Conservation (phyloP, 306 rosid genomes). For the Glycine soja region DNA sequence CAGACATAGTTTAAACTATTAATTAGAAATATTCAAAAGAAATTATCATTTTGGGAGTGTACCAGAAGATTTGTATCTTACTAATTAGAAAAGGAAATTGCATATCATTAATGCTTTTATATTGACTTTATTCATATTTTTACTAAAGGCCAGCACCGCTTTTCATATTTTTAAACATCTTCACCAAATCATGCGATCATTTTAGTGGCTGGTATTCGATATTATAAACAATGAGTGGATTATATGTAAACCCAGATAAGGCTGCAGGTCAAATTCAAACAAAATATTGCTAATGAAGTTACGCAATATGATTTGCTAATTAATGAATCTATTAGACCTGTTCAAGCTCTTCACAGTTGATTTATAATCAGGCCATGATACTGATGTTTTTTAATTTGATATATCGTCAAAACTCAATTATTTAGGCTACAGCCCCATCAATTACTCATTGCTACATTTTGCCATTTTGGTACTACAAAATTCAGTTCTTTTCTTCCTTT, state of each 20-base stretch:
- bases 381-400: not conserved
- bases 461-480: not conserved
- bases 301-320: conserved; percentile 7
- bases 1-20: too few species aligned
- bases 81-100: not conserved
- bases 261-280: not conserved
- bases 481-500: conserved; percentile 5
- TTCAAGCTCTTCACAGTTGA: conserved; percentile 19
- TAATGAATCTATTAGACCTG: not conserved
- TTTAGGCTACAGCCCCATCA: not conserved
- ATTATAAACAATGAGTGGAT: conserved; percentile 29
- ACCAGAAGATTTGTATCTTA: not conserved
- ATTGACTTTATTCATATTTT: not conserved
- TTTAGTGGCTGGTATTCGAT: conserved; percentile 29
- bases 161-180: conserved; percentile 15
- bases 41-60: not conserved
- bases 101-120: not conserved
- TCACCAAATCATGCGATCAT: conserved; percentile 32
- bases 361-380: not conserved
- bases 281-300: conserved; percentile 9
- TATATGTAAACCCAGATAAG: not conserved
- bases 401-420: not conserved
- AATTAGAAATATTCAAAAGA: too few species aligned
- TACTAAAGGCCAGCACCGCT: conserved; percentile 35
- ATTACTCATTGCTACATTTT: not conserved